These are phyloP conservation scores for Aspergillus sp. DNA, from an alignment of 2,329 filamentous ascomycete species.

Conservation along the genomic window DNA sequence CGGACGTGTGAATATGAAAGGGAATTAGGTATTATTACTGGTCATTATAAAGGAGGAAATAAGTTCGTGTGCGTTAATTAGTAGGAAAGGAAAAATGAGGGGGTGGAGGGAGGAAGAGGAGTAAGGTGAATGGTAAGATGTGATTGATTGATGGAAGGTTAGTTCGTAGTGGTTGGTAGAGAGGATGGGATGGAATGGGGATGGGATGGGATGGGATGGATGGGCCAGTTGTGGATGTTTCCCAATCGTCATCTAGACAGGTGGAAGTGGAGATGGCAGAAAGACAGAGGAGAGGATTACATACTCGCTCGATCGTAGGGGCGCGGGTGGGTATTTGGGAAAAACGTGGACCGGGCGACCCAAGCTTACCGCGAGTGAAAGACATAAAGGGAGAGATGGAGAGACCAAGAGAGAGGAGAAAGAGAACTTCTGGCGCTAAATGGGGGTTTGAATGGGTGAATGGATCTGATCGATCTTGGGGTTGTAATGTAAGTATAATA, in stretches of 20 bases:
- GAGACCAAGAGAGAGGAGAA: too few relatives aligned
- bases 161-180: not conserved
- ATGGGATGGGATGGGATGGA: not conserved
- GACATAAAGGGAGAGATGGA: not conserved
- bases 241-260: slow-evolving; percentile 32
- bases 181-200: not conserved
- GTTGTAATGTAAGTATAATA: too few relatives aligned
- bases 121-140: not conserved
- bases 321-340: slow-evolving; percentile 10
- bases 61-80: not conserved
- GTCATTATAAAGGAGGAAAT: not conserved
- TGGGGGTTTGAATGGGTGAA: not conserved
- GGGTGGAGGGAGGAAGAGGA: slow-evolving; percentile 3
- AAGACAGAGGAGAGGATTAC: slow-evolving; percentile 18
- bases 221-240: slow-evolving; percentile 15
- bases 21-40: slow-evolving; percentile 2
- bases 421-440: not conserved
- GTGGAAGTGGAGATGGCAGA: slow-evolving; percentile 33
- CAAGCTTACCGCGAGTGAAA: not conserved
- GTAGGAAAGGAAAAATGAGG: slow-evolving; percentile 1
- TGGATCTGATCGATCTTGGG: not conserved
- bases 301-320: slow-evolving; percentile 11
- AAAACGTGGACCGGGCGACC: slow-evolving; percentile 19
- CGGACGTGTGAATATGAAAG: slow-evolving; percentile 12
- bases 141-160: slow-evolving; percentile 5